phyloP scores from a whole-genome alignment of 768 basidiomycete species.

The Tylopilus vinaceipallidus region DNA sequence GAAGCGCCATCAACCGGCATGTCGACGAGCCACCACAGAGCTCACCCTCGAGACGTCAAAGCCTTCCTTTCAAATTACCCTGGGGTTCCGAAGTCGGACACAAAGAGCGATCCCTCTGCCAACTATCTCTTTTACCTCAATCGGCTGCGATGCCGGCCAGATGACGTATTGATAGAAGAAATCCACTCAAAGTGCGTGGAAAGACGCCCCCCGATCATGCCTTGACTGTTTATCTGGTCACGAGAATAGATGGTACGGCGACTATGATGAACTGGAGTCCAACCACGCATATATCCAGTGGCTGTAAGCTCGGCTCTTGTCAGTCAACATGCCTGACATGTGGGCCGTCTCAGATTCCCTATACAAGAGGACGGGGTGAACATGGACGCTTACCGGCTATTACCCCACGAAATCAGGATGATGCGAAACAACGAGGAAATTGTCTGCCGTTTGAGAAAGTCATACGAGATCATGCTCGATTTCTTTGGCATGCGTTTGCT shows the following conservation, averaged over 20 bases:
- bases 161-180: slow-evolving; percentile 59
- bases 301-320: slow-evolving; percentile 50
- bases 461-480: slow-evolving; percentile 74
- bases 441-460: slow-evolving; percentile 49
- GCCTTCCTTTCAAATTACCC: slow-evolving; percentile 29
- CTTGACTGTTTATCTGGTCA: not conserved
- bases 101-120: slow-evolving; percentile 18
- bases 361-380: slow-evolving; percentile 77
- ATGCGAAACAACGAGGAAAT: slow-evolving; percentile 53
- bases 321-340: not conserved
- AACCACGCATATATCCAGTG: slow-evolving; percentile 79
- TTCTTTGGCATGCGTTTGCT: slow-evolving; percentile 77
- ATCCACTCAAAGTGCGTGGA: slow-evolving; percentile 53
- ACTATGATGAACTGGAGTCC: slow-evolving; percentile 60
- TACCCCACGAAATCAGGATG: slow-evolving; percentile 56
- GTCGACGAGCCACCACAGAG: slow-evolving; percentile 6
- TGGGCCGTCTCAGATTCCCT: slow-evolving; percentile 50
- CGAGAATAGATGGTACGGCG: slow-evolving; percentile 57
- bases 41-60: slow-evolving; percentile 23
- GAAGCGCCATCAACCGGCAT: slow-evolving; percentile 10
- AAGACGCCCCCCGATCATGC: not conserved
- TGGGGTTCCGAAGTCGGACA: slow-evolving; percentile 6
- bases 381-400: slow-evolving; percentile 61
- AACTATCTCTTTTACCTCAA: slow-evolving; percentile 68
- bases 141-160: slow-evolving; percentile 54